Conservation (phyloP, 257 asterid species). For the Voacanga thouarsii region DNA sequence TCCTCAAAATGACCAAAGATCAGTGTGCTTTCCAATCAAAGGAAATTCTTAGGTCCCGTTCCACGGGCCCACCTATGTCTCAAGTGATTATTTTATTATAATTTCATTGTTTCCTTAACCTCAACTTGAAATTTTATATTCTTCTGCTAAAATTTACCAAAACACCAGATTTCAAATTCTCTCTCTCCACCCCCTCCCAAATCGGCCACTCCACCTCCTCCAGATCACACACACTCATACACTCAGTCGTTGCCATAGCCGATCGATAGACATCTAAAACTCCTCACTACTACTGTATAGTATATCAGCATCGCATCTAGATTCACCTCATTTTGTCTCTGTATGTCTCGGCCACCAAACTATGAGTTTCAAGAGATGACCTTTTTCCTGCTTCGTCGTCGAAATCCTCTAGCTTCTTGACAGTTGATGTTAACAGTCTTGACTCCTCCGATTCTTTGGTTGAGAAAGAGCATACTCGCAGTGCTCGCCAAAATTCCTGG, state of each 20-base stretch:
- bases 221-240: slow-evolving; percentile 23
- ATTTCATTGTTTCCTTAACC: too few species aligned
- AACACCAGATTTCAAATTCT: too few species aligned
- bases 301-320: slow-evolving; percentile 10
- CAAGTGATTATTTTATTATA: too few species aligned
- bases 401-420: slow-evolving; percentile 24
- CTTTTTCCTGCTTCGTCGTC: slow-evolving; percentile 29
- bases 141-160: too few species aligned
- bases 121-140: too few species aligned
- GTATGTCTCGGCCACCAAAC: slow-evolving; percentile 82
- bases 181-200: background rate
- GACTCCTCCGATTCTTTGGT: slow-evolving; percentile 21
- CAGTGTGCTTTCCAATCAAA: too few species aligned
- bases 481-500: slow-evolving; percentile 85
- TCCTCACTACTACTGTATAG: slow-evolving; percentile 27
- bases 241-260: slow-evolving; percentile 36
- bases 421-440: slow-evolving; percentile 44
- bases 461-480: slow-evolving; percentile 67
- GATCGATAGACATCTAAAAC: slow-evolving; percentile 37
- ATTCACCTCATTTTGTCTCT: background rate
- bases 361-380: slow-evolving; percentile 77
- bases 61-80: too few species aligned
- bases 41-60: too few species aligned
- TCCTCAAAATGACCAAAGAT: too few species aligned
- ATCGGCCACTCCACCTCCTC: slow-evolving; percentile 16